These are phyloP conservation scores for Exophiala calicioides DNA, from an alignment of 2,329 filamentous ascomycete genomes.

Conservation along the genomic window DNA sequence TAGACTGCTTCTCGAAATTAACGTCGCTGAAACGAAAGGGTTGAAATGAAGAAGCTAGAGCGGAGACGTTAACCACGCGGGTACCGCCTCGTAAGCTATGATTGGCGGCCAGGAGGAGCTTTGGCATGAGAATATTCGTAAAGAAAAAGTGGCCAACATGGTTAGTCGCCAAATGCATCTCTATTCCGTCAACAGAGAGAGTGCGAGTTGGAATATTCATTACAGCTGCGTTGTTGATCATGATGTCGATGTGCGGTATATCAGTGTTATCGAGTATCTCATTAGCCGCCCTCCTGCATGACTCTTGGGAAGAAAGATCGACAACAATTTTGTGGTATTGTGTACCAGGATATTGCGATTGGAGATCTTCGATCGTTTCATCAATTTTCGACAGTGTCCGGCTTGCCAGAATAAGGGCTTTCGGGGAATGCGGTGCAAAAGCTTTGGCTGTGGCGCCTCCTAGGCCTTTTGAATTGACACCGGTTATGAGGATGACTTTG, in stretches of 20 bases:
- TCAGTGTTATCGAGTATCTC: constrained; percentile 32
- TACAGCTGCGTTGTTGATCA: constrained; percentile 45
- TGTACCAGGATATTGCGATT: constrained; percentile 25
- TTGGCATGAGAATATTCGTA: constrained; percentile 43
- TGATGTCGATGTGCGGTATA: constrained; percentile 41
- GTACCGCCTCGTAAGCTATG: constrained; percentile 18
- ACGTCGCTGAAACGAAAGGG: constrained; percentile 37
- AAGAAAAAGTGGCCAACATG: constrained; percentile 44
- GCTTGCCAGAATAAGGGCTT: constrained; percentile 23
- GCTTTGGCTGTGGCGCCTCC: constrained; percentile 24
- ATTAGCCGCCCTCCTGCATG: constrained; percentile 37
- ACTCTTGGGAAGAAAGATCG: constrained; percentile 38
- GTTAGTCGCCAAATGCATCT: constrained; percentile 43
- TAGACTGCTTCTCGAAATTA: constrained; percentile 34
- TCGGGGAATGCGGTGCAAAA: constrained; percentile 22
- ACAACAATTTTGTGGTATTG: constrained; percentile 34
- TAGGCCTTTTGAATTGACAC: constrained; percentile 23
- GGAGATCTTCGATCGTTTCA: constrained; percentile 17
- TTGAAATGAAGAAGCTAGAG: constrained; percentile 6
- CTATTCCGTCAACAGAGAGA: constrained; percentile 38
- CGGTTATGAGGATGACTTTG: constrained; percentile 26
- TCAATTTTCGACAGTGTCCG: constrained; percentile 24
- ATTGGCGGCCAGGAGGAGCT: constrained; percentile 35
- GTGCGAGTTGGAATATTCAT: constrained; percentile 36
- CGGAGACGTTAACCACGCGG: constrained; percentile 36